phyloP scores from a whole-genome alignment of 2,329 filamentous ascomycete species.

The Fusarium pseudoanthophilum region DNA sequence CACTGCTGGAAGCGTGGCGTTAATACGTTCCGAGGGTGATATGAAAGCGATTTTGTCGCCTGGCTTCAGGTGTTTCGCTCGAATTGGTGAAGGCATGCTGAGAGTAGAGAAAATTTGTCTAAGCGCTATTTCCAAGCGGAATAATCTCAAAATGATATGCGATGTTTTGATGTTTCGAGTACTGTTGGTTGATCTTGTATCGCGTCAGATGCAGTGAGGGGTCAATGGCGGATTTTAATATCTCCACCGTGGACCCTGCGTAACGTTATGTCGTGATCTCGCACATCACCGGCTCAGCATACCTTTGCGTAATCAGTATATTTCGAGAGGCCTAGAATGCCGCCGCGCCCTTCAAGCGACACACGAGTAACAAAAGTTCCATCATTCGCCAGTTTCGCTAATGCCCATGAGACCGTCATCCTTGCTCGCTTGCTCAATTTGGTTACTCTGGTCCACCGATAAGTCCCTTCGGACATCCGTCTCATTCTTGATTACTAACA shows the following conservation, averaged over 20 bases:
- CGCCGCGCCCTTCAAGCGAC: slow-evolving; percentile 7
- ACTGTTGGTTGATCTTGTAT: not conserved
- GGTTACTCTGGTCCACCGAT: not conserved
- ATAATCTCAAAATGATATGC: rapidly evolving
- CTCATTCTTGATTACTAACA: not conserved
- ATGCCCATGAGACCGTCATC: not conserved
- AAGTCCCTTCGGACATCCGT: not conserved
- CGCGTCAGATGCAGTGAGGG: not conserved
- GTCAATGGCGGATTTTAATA: not conserved
- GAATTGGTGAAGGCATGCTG: slow-evolving; percentile 33
- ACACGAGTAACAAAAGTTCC: slow-evolving; percentile 1
- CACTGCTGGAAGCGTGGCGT: slow-evolving; percentile 44
- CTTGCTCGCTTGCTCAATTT: not conserved
- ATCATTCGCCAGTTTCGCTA: not conserved
- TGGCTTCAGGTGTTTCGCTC: slow-evolving; percentile 45
- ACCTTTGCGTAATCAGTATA: not conserved
- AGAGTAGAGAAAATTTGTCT: rapidly evolving
- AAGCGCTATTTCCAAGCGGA: rapidly evolving
- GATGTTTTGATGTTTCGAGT: too few relatives aligned
- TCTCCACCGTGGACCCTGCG: not conserved
- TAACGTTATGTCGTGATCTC: slow-evolving; percentile 11
- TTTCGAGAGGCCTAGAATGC: not conserved
- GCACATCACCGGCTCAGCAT: not conserved
- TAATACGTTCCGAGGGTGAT: slow-evolving; percentile 54
- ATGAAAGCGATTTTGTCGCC: slow-evolving; percentile 54